These are phyloP conservation scores for Scheffersomyces coipomensis DNA, from an alignment of 805 yeast genomes.

Conservation along the genomic window DNA sequence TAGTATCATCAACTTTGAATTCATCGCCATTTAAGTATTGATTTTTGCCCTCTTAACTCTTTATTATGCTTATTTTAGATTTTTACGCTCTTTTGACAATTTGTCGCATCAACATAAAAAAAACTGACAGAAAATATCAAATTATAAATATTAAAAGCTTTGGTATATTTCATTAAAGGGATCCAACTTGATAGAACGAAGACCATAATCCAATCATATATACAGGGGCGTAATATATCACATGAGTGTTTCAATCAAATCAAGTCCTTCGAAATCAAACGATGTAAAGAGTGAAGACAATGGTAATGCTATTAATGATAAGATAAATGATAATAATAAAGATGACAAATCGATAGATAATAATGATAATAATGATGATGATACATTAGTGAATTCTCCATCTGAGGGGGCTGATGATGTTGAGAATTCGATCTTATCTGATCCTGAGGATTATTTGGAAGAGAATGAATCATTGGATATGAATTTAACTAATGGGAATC, in stretches of 20 bases:
- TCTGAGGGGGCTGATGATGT: conserved; percentile 18
- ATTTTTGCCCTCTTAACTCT: no score
- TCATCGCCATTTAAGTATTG: no score
- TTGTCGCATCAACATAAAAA: no score
- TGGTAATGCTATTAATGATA: neutral
- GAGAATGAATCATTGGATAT: conserved; percentile 75
- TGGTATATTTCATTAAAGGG: no score
- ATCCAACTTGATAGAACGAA: no score
- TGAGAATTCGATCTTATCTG: conserved; percentile 37
- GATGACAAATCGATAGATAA: neutral
- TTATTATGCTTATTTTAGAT: no score
- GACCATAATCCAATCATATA: no score
- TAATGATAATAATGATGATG: neutral
- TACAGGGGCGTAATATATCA: no score
- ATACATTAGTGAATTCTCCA: conserved; percentile 2
- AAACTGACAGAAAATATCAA: no score
- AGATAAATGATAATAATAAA: neutral
- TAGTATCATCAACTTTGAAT: conserved; percentile 23
- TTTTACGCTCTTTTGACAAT: no score
- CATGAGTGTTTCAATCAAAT: neutral
- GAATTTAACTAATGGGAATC: conserved; percentile 57
- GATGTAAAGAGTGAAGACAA: neutral
- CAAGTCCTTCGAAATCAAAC: neutral
- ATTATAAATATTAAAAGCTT: no score
- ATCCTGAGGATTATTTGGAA: conserved; percentile 45